phyloP scores from a whole-genome alignment of 2,329 filamentous ascomycete genomes.

The Xylariaceae sp. region DNA sequence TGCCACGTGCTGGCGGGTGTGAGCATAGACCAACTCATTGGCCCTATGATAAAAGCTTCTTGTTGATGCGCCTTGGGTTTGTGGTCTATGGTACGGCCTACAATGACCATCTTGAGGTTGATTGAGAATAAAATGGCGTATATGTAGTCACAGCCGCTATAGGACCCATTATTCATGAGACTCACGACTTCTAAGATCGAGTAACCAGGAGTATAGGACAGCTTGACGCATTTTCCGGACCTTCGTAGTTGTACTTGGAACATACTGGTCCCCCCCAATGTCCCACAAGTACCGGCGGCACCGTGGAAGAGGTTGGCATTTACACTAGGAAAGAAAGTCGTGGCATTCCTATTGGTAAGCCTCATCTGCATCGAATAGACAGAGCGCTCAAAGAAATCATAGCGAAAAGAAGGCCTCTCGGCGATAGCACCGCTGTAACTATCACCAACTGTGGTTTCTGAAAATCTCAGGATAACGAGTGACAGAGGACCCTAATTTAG shows the following conservation, averaged over 20 bases:
- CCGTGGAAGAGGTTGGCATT: background rate
- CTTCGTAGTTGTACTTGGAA: background rate
- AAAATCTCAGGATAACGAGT: background rate
- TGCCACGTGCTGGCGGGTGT: background rate
- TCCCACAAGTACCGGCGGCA: background rate
- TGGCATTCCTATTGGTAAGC: background rate
- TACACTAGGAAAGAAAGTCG: background rate
- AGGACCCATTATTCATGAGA: background rate
- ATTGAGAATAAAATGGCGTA: background rate
- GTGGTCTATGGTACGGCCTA: background rate
- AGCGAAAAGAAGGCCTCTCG: background rate
- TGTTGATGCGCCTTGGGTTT: background rate
- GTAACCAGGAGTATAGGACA: background rate
- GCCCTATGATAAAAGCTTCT: background rate
- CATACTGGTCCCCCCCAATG: background rate
- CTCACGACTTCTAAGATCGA: background rate
- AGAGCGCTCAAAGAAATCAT: background rate
- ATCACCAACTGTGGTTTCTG: background rate
- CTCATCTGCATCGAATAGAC: background rate
- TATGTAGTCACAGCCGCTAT: too few relatives aligned
- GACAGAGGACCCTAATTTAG: background rate
- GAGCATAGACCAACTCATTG: background rate
- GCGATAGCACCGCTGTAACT: background rate
- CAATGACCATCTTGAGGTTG: background rate
- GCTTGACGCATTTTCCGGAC: background rate